phyloP scores from a whole-genome alignment of 1,139 yeast genomes.

The Suhomyces yuchorum region DNA sequence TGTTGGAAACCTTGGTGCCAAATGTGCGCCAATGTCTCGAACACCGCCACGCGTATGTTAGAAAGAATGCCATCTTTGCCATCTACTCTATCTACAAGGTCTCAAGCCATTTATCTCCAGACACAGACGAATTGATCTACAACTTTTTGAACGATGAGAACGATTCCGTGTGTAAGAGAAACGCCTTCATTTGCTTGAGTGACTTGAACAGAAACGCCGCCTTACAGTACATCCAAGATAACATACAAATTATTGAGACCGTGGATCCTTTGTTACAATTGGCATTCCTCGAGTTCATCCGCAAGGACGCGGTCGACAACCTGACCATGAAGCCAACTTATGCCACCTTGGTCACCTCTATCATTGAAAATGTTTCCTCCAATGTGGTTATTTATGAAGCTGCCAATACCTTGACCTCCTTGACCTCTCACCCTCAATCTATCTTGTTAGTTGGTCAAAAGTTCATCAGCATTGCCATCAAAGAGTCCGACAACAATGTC shows the following conservation, averaged over 20 bases:
- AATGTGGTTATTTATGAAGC: slow-evolving; percentile 91
- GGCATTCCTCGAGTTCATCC: slow-evolving; percentile 87
- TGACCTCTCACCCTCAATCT: slow-evolving; percentile 69
- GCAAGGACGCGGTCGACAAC: slow-evolving; percentile 70
- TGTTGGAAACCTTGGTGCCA: slow-evolving; percentile 93
- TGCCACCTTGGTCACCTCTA: slow-evolving; percentile 68
- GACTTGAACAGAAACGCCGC: slow-evolving; percentile 85
- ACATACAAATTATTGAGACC: slow-evolving; percentile 61
- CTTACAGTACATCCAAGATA: slow-evolving; percentile 75
- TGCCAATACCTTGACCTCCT: slow-evolving; percentile 76
- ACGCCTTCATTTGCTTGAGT: slow-evolving; percentile 88
- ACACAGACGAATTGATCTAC: slow-evolving; percentile 82
- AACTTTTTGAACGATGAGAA: slow-evolving; percentile 78
- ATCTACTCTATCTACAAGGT: slow-evolving; percentile 80
- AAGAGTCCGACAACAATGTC: slow-evolving; percentile 91
- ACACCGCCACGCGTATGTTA: slow-evolving; percentile 96
- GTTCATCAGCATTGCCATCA: slow-evolving; percentile 84
- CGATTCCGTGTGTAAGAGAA: slow-evolving; percentile 93
- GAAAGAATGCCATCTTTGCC: slow-evolving; percentile 96
- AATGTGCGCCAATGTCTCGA: slow-evolving; percentile 88
- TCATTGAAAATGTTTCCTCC: slow-evolving; percentile 62
- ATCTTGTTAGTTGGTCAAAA: slow-evolving; percentile 78
- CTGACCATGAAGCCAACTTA: slow-evolving; percentile 72
- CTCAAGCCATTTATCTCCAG: slow-evolving; percentile 87
- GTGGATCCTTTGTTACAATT: slow-evolving; percentile 86